Conservation (phyloP, 768 basidiomycete genomes). For the Mycena polygramma region DNA sequence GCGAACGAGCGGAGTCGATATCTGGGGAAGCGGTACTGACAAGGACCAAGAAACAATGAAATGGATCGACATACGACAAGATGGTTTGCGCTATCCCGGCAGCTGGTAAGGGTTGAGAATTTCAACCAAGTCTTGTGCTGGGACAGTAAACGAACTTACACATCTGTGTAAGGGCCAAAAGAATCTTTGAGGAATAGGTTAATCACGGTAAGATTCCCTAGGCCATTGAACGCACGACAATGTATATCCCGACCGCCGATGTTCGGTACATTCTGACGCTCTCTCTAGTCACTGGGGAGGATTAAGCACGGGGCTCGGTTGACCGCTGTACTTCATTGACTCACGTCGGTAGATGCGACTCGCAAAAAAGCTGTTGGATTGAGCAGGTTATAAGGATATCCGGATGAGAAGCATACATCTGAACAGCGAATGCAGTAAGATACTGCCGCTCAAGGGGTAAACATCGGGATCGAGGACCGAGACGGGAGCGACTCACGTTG, state of each 20-base stretch:
- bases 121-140: background rate
- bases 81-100: constrained; percentile 30
- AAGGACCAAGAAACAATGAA: background rate
- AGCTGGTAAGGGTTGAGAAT: background rate
- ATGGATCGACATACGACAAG: background rate
- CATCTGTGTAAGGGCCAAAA: constrained; percentile 22
- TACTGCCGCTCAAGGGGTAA: constrained; percentile 4
- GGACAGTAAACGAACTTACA: constrained; percentile 3
- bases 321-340: background rate
- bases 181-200: background rate
- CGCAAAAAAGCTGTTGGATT: constrained; percentile 1
- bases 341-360: constrained; percentile 11
- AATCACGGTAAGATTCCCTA: background rate
- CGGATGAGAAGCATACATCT: constrained; percentile 13
- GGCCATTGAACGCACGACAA: background rate
- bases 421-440: constrained; percentile 27
- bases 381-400: background rate
- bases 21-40: background rate
- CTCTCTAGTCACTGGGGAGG: background rate
- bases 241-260: background rate
- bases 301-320: background rate
- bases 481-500: constrained; percentile 15
- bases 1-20: constrained; percentile 22
- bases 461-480: background rate
- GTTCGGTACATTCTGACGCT: background rate